A percentile compares a stretch with the other conserved stretches of the same genome.
Conservation (phyloP, 352 stramenopile genomes). For the Pythium aquatile region DNA sequence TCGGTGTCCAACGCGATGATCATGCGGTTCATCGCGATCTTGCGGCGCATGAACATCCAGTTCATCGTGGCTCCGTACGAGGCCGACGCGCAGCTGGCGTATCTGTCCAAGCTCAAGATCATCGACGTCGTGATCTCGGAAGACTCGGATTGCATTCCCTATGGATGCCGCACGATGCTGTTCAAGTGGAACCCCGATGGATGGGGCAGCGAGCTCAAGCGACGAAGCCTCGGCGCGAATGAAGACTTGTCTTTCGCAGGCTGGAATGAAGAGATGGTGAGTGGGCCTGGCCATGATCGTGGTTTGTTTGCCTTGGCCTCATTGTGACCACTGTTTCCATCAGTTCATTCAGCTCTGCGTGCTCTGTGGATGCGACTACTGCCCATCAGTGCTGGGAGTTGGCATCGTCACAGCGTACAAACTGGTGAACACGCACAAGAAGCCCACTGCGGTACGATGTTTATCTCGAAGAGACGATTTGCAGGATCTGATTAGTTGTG, state of each 20-base stretch:
- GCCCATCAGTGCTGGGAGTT: constrained; percentile 62
- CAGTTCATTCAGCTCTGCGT: constrained; percentile 86
- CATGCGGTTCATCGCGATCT: constrained; percentile 56
- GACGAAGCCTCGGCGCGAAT: constrained; percentile 73
- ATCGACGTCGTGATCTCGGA: constrained; percentile 96
- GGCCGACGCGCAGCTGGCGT: constrained; percentile 96
- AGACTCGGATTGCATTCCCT: constrained; percentile 95
- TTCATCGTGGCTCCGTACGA: constrained; percentile 98
- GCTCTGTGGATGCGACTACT: constrained; percentile 90
- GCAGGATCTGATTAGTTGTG: background rate
- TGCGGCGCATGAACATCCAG: constrained; percentile 69
- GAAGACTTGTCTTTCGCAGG: constrained; percentile 80
- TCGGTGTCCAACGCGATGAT: constrained; percentile 78
- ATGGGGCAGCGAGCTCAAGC: constrained; percentile 86
- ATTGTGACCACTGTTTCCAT: background rate
- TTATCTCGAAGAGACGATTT: background rate
- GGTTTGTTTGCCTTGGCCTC: background rate
- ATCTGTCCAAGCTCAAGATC: constrained; percentile 81
- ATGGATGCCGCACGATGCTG: constrained; percentile 88
- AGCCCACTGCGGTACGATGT: constrained; percentile 28
- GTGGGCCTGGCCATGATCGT: background rate
- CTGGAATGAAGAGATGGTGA: constrained; percentile 86
- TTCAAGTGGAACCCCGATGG: constrained; percentile 93
- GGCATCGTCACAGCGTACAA: constrained; percentile 86
- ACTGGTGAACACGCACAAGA: constrained; percentile 52